Base-by-base conservation (phyloP, 2,329 filamentous ascomycete genomes). In the Aspergillus novofumigatus region DNA sequence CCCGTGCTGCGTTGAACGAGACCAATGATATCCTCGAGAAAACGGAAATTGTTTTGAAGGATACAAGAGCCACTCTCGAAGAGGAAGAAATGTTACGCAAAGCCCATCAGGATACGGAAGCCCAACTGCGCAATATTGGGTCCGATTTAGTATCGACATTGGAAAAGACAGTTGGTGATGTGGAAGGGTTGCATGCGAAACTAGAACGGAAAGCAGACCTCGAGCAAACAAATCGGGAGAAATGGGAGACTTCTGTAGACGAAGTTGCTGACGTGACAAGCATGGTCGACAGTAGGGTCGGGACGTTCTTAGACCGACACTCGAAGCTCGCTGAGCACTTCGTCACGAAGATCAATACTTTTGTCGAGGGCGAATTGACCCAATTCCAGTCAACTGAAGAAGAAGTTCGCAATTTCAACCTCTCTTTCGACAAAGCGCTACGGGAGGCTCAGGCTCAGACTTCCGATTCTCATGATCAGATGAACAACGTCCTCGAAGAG, bases 401-500 rank as follows among this genome's bases (percentile, higher is more conserved):
- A 0, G 86, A 93, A 64, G 76, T 96, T 1, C 81, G 89, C 53
- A 81, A 86, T 49, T 89, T 92, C 67, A 80, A 89, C 8, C 76
- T 81, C 7, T 81, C 81, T 0, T 91, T 96, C 65, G 81, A 85
- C 42, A 78, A 81, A 20, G 90, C 89, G 0, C 86, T 88, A 71
- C 78, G 80, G 52, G 84, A 89, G 63, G 82, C 95, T 17, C 81
- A 89, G 54, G 60, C 57, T 20, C 74, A 77, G 56, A 75, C 71
- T 1, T 66, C 65, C 4, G 64, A 66, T 60, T 88, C 91, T 2
- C 90, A 89, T 67, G 86, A 92, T 50, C 89, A 92, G 56, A 92
- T 97, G 90, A 92, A 97, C 66, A 80, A 84, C n/a, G 88, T 96
- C 1, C 81, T 99, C 9, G 90, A 94, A 67, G 93, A 96, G 70